Percentiles rank a stretch among this genome's conserved stretches.
Conservation (phyloP, 257 asterid species). For the Solanum gandarillasii region DNA sequence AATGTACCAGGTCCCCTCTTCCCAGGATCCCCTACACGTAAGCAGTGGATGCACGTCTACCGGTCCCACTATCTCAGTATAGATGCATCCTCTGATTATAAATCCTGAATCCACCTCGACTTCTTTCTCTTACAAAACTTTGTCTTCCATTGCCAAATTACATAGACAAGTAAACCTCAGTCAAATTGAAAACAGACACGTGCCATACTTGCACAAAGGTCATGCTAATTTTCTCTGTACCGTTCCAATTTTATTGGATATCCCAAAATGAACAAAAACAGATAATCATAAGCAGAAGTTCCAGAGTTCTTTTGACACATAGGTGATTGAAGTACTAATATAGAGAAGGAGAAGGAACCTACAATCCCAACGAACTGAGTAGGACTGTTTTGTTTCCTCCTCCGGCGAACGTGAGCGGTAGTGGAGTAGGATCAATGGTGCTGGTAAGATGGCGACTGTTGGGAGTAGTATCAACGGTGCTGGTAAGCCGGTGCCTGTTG, state of each 20-base stretch:
- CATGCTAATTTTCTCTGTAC: neutral
- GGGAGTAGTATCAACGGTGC: neutral
- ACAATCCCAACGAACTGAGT: constrained; percentile 68
- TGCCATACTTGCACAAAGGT: neutral
- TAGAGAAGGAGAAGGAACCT: constrained; percentile 11
- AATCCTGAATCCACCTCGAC: neutral
- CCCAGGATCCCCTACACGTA: neutral
- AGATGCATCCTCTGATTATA: neutral
- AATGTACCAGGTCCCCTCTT: neutral
- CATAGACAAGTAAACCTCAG: neutral
- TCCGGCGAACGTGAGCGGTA: constrained; percentile 8
- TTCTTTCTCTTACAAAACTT: neutral
- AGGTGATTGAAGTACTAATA: neutral
- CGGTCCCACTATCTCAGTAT: neutral
- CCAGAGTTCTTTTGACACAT: neutral
- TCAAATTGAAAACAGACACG: neutral
- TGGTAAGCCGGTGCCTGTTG: constrained; percentile 45
- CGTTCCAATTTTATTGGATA: neutral
- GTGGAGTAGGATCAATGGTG: neutral
- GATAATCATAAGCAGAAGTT: neutral
- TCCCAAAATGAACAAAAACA: neutral
- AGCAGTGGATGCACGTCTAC: neutral
- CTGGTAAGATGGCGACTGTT: constrained; percentile 16
- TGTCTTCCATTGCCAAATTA: neutral
- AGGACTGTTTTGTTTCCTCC: neutral